Evolutionary conservation across 495 filamentous ascomycete genomes (phyloP), one percentile per base, ranked within the genome.

Genomic region (Penicillium argentinense): DNA sequence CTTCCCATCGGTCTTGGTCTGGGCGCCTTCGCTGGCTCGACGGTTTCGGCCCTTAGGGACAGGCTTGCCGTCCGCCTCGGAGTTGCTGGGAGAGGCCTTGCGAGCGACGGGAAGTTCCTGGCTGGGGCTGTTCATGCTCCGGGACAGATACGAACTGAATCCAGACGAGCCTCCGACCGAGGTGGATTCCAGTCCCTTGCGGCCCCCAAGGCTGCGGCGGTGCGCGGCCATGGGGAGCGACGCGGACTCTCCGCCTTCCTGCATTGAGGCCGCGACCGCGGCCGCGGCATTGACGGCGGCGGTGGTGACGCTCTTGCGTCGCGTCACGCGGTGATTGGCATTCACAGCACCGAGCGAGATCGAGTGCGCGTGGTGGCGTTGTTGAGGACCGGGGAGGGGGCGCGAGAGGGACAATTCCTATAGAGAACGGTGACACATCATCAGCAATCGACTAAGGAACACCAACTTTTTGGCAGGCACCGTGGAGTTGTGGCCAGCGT

Each of bases 301-400:
- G 41, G 87, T 89, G 53, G 91, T 84, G 69, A 84, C 90, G 69
- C 91, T 96, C 81, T 97, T 98, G 45, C 93, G 80, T 51, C 93
- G 88, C 49, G 88, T 91, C 50, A 98, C 82, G 42, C 93, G 88
- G 66, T 96, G 85, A 63, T 78, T 81, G 57, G 83, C 64, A 69
- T 89, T 92, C 69, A 89, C 77, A 27, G 89, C 82, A 57, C 88
- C 85, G 50, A 88, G 70, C 30, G 89, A 88, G 42, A 89, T 73
- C 12, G 87, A 92, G 63, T 95, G 86, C 13, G 90, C 87, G 68
- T 91, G 90, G 54, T 83, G 81, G 50, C 91, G 87, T 38, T 78
- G 81, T 59, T 80, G 78, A 42, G 68, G 52, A 23, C 67, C 67
- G 47, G 68, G 64, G 42, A 72, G 64, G 28, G 72, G 70, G 46